Conservation (phyloP, 2,329 filamentous ascomycete genomes). For the Dendrostoma leiphaemia region DNA sequence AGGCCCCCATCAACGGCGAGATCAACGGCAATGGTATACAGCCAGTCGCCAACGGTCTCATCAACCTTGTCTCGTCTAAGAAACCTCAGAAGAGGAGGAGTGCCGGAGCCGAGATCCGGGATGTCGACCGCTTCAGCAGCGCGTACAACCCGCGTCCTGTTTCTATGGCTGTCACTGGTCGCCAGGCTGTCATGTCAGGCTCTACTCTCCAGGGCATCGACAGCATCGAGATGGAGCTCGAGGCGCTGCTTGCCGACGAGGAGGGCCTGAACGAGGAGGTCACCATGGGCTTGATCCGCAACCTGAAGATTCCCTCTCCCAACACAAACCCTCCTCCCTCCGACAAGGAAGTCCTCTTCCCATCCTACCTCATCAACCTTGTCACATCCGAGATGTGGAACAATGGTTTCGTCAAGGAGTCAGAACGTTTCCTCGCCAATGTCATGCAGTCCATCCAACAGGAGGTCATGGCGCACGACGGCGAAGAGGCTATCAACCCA, state of each 20-base stretch:
- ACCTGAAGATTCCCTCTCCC: constrained; percentile 92
- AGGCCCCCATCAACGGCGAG: constrained; percentile 70
- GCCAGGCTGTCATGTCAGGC: constrained; percentile 66
- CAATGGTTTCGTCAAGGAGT: constrained; percentile 99
- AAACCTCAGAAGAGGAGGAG: constrained; percentile 87
- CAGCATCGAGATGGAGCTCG: constrained; percentile 91
- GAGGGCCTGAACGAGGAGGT: constrained; percentile 96
- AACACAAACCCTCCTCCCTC: constrained; percentile 85
- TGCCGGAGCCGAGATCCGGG: constrained; percentile 80
- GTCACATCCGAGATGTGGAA: constrained; percentile 99
- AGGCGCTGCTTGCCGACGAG: constrained; percentile 90
- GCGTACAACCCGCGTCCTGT: constrained; percentile 93
- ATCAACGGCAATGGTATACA: constrained; percentile 59
- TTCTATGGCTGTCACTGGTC: constrained; percentile 83
- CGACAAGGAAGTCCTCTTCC: constrained; percentile 98
- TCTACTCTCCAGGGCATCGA: constrained; percentile 80
- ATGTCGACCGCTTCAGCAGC: constrained; percentile 85
- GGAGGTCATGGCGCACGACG: constrained; percentile 98
- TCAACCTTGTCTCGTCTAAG: constrained; percentile 96
- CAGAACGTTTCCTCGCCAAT: constrained; percentile 95
- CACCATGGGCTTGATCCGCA: constrained; percentile 91
- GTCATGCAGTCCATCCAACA: constrained; percentile 99
- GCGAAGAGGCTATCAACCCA: constrained; percentile 94
- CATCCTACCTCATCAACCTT: constrained; percentile 96
- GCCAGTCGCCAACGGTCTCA: constrained; percentile 70